Base-by-base conservation (phyloP, 345 rosid species). In the Populus ilicifolia region DNA sequence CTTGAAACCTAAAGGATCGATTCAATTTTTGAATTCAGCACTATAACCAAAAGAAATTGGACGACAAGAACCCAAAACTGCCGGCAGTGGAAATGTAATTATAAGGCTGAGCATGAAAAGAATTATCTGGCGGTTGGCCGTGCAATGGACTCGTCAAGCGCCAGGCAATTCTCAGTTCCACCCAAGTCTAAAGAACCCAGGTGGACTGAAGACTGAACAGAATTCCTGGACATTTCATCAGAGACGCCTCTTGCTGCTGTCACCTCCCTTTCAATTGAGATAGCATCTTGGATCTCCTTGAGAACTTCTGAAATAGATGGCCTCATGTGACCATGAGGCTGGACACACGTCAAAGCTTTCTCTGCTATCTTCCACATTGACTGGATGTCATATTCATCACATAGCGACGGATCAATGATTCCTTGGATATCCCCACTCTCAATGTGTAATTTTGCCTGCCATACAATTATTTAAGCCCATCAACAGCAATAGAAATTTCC, bases 301-400 rank as follows among this genome's bases (percentile, higher is more conserved):
- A 92, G 93, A 75, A 94, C 98, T 62, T 94, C 97, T 0, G 99
- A 94, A 54, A 96, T 94, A 0, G 97, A 89, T 2, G 99, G 98
- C 81, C 99, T 90, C 97, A 90, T 84, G 85, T 89, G 84, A 36
- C 99, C 98, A 36, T 94, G 98, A 14, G 99, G 94, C 79, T 83
- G 91, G 71, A 96, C 98, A 8, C 99, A 96, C 86, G 90, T 83
- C 79, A 94, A 71, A 5, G 99, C 99, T 75, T 89, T 94, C 90
- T 96, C 99, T 0, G 98, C 99, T 21, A 96, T 91, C 85, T 96
- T 96, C 99, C 99, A 96, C 96, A 96, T 92, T 1, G 99, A 90
- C 59, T 96, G 99, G 54, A 94, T 89, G 78, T 95, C 97, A 20
- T 91, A 96, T 23, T 89, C 97, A 11, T 89, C 83, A 21, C 29